A percentile compares a stretch with the other conserved stretches of the same genome.
These are phyloP conservation scores for Laburnicola sp. DNA, from an alignment of 2,329 filamentous ascomycete species.

Conservation along the genomic window DNA sequence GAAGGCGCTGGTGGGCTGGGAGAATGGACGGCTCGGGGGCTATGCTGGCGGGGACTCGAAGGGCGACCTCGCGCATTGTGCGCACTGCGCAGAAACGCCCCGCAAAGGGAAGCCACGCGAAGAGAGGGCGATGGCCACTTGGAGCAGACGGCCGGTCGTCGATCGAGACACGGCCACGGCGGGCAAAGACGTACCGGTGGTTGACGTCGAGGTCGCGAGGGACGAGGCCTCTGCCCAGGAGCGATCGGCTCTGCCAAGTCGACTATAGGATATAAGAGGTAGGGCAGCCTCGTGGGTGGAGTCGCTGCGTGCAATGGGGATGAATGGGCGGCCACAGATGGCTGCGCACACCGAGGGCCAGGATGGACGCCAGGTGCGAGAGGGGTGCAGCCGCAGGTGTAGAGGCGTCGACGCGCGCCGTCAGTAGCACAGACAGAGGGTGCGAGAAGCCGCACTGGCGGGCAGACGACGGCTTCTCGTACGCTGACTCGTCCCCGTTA, in stretches of 20 bases:
- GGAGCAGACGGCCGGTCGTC: slow-evolving; percentile 6
- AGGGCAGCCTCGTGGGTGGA: background rate
- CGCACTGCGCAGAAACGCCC: background rate
- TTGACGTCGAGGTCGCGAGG: slow-evolving; percentile 19
- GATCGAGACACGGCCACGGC: slow-evolving; percentile 7
- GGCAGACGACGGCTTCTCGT: no score
- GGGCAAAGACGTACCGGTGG: slow-evolving; percentile 30
- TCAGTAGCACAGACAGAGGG: no score
- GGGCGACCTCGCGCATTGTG: background rate
- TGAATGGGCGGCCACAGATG: no score
- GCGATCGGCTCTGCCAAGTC: slow-evolving; percentile 19
- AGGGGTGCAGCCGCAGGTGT: no score
- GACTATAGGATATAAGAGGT: background rate
- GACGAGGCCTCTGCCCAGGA: slow-evolving; percentile 12
- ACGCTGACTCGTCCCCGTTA: no score
- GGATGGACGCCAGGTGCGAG: no score
- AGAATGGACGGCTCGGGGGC: slow-evolving; percentile 11
- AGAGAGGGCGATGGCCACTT: slow-evolving; percentile 11
- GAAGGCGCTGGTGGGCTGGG: slow-evolving; percentile 25
- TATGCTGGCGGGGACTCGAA: slow-evolving; percentile 10
- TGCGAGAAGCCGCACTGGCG: no score
- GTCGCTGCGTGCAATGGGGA: background rate
- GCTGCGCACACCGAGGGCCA: no score
- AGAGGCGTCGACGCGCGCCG: no score
- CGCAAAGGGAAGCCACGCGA: background rate